Percentiles rank a stretch among this genome's conserved stretches.
These are phyloP conservation scores for Hemisphaericaspora xylofermentans DNA, from an alignment of 1,139 yeast genomes.

Conservation along the genomic window DNA sequence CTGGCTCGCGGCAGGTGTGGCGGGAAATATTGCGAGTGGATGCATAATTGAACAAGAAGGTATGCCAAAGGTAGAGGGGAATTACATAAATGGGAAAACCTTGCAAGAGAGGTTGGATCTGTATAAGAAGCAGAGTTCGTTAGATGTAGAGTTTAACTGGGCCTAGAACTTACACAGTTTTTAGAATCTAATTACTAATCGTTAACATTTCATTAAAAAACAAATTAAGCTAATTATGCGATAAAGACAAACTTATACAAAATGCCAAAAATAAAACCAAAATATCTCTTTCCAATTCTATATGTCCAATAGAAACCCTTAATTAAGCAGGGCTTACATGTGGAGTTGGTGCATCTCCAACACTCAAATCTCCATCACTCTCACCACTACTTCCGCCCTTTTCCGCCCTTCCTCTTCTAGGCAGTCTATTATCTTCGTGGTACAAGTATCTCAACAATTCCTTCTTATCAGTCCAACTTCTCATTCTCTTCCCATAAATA, in stretches of 20 bases:
- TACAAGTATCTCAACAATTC: constrained; percentile 37
- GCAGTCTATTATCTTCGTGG: constrained; percentile 23
- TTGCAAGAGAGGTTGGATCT: constrained; percentile 28
- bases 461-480: constrained; percentile 52
- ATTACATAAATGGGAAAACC: constrained; percentile 55
- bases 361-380: background rate
- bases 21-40: constrained; percentile 80
- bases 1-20: constrained; percentile 56
- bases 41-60: constrained; percentile 77
- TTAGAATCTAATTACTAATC: too few relatives aligned
- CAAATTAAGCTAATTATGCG: too few relatives aligned
- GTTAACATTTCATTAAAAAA: too few relatives aligned
- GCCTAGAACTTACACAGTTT: background rate
- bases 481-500: constrained; percentile 51
- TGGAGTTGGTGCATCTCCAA: background rate
- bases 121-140: constrained; percentile 21
- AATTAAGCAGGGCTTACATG: too few relatives aligned
- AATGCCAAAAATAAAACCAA: background rate
- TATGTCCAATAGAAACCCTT: too few relatives aligned
- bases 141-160: constrained; percentile 8
- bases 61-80: constrained; percentile 45
- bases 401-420: constrained; percentile 2
- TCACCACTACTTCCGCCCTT: constrained; percentile 1
- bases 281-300: too few relatives aligned
- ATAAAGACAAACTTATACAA: constrained; percentile 2